Evolutionary conservation across 345 rosid species (phyloP).

Genomic region (Tarenaya hassleriana): DNA sequence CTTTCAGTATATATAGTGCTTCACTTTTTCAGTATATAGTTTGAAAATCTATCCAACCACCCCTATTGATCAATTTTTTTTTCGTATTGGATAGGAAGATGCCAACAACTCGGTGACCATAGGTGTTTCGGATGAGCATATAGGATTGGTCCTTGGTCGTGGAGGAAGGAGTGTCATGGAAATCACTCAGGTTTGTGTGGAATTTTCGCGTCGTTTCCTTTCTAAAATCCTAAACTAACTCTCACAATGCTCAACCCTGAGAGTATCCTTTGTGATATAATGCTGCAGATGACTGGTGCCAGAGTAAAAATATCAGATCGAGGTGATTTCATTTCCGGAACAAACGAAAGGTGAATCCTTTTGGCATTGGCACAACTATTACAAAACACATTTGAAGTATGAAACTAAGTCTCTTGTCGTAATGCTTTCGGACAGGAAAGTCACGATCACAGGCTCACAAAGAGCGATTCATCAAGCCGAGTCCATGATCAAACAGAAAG

Average conservation of each 20-base stretch:
- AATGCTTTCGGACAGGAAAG: conserved; percentile 57
- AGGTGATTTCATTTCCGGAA: conserved; percentile 95
- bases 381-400: too few relatives aligned
- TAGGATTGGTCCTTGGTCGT: conserved; percentile 93
- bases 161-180: conserved; percentile 96
- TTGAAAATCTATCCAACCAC: too few relatives aligned
- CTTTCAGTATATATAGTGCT: too few relatives aligned
- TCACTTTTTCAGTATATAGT: not conserved
- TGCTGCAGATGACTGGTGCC: conserved; percentile 81
- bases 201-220: not conserved
- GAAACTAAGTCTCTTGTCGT: not conserved
- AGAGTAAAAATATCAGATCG: conserved; percentile 88
- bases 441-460: conserved; percentile 85
- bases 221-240: conserved; percentile 10
- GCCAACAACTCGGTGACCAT: conserved; percentile 58
- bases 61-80: too few relatives aligned
- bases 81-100: conserved; percentile 58
- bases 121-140: conserved; percentile 87
- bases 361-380: too few relatives aligned
- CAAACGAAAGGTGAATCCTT: conserved; percentile 81
- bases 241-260: not conserved
- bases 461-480: conserved; percentile 83
- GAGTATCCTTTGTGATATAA: conserved; percentile 2
- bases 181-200: conserved; percentile 68
- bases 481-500: conserved; percentile 91